These are phyloP conservation scores for Saccharomycopsis guyanensis DNA, from an alignment of 805 yeast species.

Conservation along the genomic window DNA sequence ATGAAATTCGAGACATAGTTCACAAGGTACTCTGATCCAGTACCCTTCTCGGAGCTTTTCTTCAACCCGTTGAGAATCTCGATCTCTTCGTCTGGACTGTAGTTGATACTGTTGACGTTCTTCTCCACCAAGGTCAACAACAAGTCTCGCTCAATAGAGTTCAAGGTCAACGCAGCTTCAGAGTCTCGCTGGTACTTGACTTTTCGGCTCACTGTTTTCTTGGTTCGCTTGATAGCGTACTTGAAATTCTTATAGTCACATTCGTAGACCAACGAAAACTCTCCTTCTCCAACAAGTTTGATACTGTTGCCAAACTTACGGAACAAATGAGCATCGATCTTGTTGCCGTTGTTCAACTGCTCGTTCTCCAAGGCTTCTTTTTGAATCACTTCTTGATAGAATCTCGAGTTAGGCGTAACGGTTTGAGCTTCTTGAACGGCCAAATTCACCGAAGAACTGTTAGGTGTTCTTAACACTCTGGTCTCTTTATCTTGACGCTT, in stretches of 20 bases:
- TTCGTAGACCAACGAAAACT: slow-evolving; percentile 82
- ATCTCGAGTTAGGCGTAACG: slow-evolving; percentile 13
- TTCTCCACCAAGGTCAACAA: slow-evolving; percentile 4
- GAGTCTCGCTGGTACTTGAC: slow-evolving; percentile 6
- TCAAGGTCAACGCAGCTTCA: slow-evolving; percentile 11
- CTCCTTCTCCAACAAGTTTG: slow-evolving; percentile 71
- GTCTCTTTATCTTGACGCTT: not conserved
- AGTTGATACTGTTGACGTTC: slow-evolving; percentile 5
- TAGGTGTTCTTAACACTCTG: slow-evolving; percentile 8
- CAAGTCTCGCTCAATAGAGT: slow-evolving; percentile 9
- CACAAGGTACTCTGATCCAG: slow-evolving; percentile 19
- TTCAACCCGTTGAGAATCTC: slow-evolving; percentile 31
- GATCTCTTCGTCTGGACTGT: slow-evolving; percentile 26
- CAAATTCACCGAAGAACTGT: slow-evolving; percentile 10
- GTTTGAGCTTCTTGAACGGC: slow-evolving; percentile 4
- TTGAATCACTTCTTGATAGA: slow-evolving; percentile 1
- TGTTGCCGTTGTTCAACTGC: not conserved
- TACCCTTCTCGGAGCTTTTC: slow-evolving; percentile 7
- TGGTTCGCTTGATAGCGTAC: slow-evolving; percentile 85
- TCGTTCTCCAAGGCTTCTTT: not conserved
- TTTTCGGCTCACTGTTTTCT: slow-evolving; percentile 26
- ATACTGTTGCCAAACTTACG: slow-evolving; percentile 36
- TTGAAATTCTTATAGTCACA: slow-evolving; percentile 54
- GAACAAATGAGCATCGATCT: slow-evolving; percentile 12
- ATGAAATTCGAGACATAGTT: slow-evolving; percentile 18